Base-by-base conservation (phyloP, 805 yeast species). In the Ogataea nonfermentans region DNA sequence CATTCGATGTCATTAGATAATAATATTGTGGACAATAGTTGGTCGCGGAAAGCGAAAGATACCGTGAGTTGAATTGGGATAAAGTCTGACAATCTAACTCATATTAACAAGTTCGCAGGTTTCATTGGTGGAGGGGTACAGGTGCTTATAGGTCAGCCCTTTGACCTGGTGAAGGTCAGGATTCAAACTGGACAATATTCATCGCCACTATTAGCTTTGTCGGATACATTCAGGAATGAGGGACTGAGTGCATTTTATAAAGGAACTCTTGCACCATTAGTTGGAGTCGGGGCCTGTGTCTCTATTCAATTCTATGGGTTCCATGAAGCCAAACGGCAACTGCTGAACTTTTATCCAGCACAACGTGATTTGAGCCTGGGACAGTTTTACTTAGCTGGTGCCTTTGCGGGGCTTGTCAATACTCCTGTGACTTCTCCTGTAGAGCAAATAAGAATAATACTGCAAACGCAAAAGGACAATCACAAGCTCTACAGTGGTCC, bases 241-340 rank as follows among this genome's bases (percentile, higher is more conserved):
- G 87, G 87, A 2, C 61, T 71, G n/a, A 46, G 61, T 12, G 85
- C 85, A 0, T 76, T 80, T 49, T 80, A 81, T 59, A 65, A 80
- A 54, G 86, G 86, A 14, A 81, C 84, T 5, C 63, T 80, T 34
- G 84, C 84, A 3, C 86, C 86, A n/a, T 65, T 80, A 37, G 47
- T 80, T 32, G 85, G 86, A 6, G 87, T 81, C 4, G 79, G 85
- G 0, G 79, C 75, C 1, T 80, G 87, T 63, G 87, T 80, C 6
- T 78, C 84, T 2, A 62, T 79, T 23, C 87, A 80, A 52, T 81
- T 80, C 56, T 81, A 79, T 51, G 85, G 87, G 1, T 83, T 79
- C 52, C 84, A 78, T 53, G 87, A 80, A 53, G 70, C 84, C 24
- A 78, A 76, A 52, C 65, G 91, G 42, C 84, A 76, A 55, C 47